Base-by-base conservation (phyloP, 2,329 filamentous ascomycete genomes). In the Tolypocladium ophioglossoides region DNA sequence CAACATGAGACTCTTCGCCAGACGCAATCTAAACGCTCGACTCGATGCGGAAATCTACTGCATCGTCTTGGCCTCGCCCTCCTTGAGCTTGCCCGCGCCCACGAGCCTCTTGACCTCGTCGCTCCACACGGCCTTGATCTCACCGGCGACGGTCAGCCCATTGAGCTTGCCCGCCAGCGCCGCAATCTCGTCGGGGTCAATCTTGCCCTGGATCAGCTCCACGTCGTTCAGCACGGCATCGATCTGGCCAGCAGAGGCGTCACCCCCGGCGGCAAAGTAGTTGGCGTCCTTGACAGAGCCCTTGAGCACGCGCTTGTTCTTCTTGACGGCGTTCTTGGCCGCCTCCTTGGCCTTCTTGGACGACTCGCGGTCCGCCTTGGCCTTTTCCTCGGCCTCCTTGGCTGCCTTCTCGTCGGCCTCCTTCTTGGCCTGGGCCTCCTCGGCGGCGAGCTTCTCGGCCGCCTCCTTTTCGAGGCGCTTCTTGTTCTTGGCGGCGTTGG, bases 301-400 rank as follows among this genome's bases (percentile, higher is more conserved):
- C 73, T 95, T 91, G 64, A 99, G 85, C 50, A 97, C 87, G 78
- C 94, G 90, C 83, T 96, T 96, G 83, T 99, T 99, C 88, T 99
- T 99, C 87, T 99, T 99, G 66, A 94, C 87, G 16, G 94, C 94
- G 68, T 91, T 96, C 85, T 99, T 99, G 55, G 94, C 94, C 2
- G 92, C 92, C 74, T 99, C 94, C 79, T 97, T 99, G 57, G 88
- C 86, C 82, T 99, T 99, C 84, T 97, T 99, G 66, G 77, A 77
- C 59, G 87, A 81, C 62, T 92, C 91, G 62, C 87, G 88, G 55
- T 90, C 85, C 6, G 79, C 81, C 80, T 97, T 97, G 60, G 91
- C 89, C 44, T 85, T 80, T 63, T 87, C 89, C 71, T 96, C 94
- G 18, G 89, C 89, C 60, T 95, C 91, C 69, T 88, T 89, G 62